phyloP scores from a whole-genome alignment of 106 monocot genomes.

The Dactylorhiza incarnata region DNA sequence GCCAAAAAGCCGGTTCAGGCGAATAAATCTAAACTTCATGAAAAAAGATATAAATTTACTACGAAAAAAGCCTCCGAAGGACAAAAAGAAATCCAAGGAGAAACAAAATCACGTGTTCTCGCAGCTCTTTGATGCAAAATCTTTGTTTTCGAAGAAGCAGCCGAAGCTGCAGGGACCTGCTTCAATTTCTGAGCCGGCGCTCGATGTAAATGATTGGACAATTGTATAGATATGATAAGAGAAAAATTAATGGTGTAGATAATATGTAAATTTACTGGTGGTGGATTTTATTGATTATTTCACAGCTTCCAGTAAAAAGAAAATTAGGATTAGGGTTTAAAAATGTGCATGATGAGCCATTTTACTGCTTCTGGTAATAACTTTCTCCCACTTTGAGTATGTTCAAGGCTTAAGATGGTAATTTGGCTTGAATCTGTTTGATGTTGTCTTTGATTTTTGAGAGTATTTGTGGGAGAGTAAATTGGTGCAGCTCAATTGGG shows the following conservation, averaged over 20 bases:
- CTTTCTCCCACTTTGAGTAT: too few relatives aligned
- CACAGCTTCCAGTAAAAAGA: background rate
- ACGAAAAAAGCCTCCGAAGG: conserved; percentile 30
- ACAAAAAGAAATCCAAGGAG: conserved; percentile 50
- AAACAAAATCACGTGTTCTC: conserved; percentile 36
- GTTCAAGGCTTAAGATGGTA: too few relatives aligned
- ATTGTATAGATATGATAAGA: conserved; percentile 12
- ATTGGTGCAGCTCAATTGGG: too few relatives aligned
- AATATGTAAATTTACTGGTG: background rate
- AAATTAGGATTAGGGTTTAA: too few relatives aligned
- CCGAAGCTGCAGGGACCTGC: conserved; percentile 15
- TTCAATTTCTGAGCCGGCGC: conserved; percentile 8
- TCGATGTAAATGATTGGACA: conserved; percentile 43
- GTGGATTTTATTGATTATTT: background rate
- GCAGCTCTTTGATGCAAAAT: conserved; percentile 56
- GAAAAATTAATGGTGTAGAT: background rate
- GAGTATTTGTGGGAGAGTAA: too few relatives aligned
- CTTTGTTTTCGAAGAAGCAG: conserved; percentile 51
- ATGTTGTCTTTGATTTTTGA: too few relatives aligned
- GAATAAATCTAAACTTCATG: conserved; percentile 49
- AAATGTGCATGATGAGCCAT: too few relatives aligned
- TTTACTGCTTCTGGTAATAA: too few relatives aligned
- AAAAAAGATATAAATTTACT: conserved; percentile 34
- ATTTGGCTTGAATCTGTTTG: too few relatives aligned
- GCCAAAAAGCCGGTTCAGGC: conserved; percentile 45